Conservation (phyloP, 139 green algal species). For the Chlorella sorokiniana region DNA sequence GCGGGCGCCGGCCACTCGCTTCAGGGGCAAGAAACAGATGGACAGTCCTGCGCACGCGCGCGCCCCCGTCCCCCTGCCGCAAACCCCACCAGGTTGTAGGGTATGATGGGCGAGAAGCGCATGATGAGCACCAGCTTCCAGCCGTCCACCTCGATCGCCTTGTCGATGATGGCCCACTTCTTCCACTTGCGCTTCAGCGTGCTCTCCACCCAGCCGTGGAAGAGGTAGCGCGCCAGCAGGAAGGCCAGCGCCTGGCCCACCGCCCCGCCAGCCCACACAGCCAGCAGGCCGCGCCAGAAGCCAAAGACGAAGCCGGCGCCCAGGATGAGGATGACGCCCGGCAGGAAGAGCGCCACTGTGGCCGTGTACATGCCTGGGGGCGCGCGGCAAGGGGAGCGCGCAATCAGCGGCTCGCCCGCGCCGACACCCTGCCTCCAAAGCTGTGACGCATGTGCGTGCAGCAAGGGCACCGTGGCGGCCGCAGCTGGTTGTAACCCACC, state of each 20-base stretch:
- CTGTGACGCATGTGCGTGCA: neutral
- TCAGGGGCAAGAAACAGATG: too few relatives aligned
- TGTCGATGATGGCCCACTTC: slow-evolving; percentile 62
- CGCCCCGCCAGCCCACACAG: slow-evolving; percentile 61
- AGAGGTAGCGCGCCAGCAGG: slow-evolving; percentile 61
- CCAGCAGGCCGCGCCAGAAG: slow-evolving; percentile 57
- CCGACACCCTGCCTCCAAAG: too few relatives aligned
- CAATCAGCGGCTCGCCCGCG: neutral
- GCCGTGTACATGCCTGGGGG: slow-evolving; percentile 47
- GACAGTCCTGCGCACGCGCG: too few relatives aligned
- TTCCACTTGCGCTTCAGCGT: slow-evolving; percentile 51
- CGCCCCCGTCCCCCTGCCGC: neutral
- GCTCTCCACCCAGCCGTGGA: slow-evolving; percentile 51
- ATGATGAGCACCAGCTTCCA: slow-evolving; percentile 72
- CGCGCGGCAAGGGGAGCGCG: neutral
- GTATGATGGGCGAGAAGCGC: slow-evolving; percentile 55
- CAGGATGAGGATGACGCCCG: slow-evolving; percentile 57
- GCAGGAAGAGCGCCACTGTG: slow-evolving; percentile 58
- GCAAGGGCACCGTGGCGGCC: neutral
- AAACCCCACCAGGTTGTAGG: slow-evolving; percentile 49
- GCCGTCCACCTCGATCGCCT: slow-evolving; percentile 61
- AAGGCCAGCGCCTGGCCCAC: slow-evolving; percentile 61
- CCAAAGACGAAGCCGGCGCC: slow-evolving; percentile 67
- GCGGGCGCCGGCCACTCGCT: too few relatives aligned
- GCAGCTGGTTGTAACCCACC: neutral